Base-by-base conservation (phyloP, 2,329 filamentous ascomycete genomes). In the Ophiosphaerella herpotricha region DNA sequence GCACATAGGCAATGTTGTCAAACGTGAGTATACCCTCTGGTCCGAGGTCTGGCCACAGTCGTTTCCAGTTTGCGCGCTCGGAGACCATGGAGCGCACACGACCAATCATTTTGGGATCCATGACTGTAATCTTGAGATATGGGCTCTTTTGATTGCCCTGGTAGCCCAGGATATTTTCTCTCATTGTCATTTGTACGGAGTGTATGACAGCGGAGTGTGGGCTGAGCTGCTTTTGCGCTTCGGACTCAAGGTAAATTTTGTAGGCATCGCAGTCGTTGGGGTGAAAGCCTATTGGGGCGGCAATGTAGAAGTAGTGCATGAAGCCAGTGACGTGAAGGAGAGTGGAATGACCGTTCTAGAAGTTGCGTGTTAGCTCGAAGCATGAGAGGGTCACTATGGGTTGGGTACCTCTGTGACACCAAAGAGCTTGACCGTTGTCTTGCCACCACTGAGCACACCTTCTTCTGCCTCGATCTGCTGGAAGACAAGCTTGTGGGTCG, bases 401-500 rank as follows among this genome's bases (percentile, higher is more conserved):
- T n/a, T 40, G 60, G 70, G 48, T 74, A 85, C 85, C 79, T 89
- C 85, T 31, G 91, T 96, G 4, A 97, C 91, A 64, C 94, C 94
- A 75, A 97, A 99, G 16, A 99, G 82, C 78, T 94, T 95, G 49
- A 99, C 84, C 0, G 90, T 87, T 0, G 90, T 80, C 67, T 80
- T 86, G 16, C 90, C 90, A 41, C 89, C 89, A 69, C 87, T 78
- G 1, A 97, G 74, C 3, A 85, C 89, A 16, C 94, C 93, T 72
- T 99, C 93, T 69, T 97, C 92, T 1, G 86, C 88, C 67, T 99
- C 95, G 61, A 99, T 99, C 67, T 95, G 89, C 76, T 99, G 94
- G 68, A 99, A 97, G 58, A 83, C 85, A n/a, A 99, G 79, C 58
- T 77, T 86, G 57, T 94, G 85, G 32, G 76, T 84, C 44, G 82